Percentiles rank a stretch among this genome's conserved stretches.
Conservation (phyloP, 179 eudicot genomes). For the Carnegiea gigantea region DNA sequence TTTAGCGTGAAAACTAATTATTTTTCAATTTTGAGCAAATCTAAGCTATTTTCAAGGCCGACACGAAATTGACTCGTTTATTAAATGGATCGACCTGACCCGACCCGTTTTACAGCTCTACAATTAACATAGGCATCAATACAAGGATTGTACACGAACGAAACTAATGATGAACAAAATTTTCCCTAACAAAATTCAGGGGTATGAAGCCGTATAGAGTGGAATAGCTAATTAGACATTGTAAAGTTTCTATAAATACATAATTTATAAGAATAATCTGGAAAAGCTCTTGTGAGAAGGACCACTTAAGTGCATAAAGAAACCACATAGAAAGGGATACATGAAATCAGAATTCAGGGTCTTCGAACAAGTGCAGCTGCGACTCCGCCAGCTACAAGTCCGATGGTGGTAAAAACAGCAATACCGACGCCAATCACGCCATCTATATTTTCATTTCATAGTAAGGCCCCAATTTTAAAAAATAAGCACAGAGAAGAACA, state of each 20-base stretch:
- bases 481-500: not conserved
- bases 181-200: not conserved
- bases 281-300: not conserved
- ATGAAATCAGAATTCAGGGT: slow-evolving; percentile 28
- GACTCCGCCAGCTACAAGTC: slow-evolving; percentile 58
- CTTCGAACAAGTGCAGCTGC: slow-evolving; percentile 60
- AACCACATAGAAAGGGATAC: not conserved
- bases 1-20: too few relatives aligned
- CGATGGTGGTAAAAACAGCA: slow-evolving; percentile 56
- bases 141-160: not conserved
- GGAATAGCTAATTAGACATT: not conserved
- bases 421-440: slow-evolving; percentile 78
- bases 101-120: too few relatives aligned
- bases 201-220: not conserved
- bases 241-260: too few relatives aligned
- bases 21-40: too few relatives aligned
- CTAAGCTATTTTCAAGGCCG: too few relatives aligned
- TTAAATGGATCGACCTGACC: too few relatives aligned
- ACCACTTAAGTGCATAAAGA: not conserved
- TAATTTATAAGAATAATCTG: not conserved
- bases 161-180: not conserved
- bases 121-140: not conserved
- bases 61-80: too few relatives aligned
- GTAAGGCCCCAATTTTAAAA: not conserved
- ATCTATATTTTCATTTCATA: slow-evolving; percentile 37